A percentile compares a stretch with the other conserved stretches of the same genome.
phyloP scores from a whole-genome alignment of 208 protist species.

The Leishmania major region DNA sequence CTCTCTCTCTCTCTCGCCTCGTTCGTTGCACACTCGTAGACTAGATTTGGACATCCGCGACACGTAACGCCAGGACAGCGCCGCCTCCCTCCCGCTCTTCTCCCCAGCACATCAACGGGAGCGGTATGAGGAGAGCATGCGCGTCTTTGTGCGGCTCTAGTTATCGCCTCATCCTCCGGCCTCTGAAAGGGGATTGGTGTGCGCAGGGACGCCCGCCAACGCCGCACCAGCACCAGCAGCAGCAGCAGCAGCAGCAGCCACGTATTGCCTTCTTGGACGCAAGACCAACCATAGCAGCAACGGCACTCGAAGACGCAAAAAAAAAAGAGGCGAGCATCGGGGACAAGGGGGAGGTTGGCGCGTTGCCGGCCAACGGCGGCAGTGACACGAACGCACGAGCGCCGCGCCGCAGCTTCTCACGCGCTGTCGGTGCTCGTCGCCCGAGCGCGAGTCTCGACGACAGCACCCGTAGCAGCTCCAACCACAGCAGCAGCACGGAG shows the following conservation, averaged over 20 bases:
- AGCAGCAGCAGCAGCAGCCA: no score
- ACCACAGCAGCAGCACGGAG: no score
- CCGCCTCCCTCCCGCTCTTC: no score
- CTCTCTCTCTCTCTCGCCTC: no score
- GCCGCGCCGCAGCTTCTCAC: no score
- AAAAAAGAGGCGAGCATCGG: background rate
- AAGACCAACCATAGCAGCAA: conserved; percentile 3
- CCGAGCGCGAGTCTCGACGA: no score
- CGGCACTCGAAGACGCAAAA: background rate
- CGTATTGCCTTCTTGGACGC: no score
- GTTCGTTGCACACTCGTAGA: background rate
- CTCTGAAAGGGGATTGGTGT: background rate
- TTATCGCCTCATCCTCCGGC: background rate
- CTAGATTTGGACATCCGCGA: background rate
- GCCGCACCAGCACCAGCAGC: background rate
- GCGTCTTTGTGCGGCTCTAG: background rate
- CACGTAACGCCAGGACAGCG: background rate
- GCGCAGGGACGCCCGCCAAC: background rate
- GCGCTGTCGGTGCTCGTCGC: no score
- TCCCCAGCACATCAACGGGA: background rate
- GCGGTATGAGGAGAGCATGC: background rate
- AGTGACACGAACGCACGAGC: background rate
- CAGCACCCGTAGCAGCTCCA: no score
- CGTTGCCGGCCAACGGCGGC: background rate
- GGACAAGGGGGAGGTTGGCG: background rate